Base-by-base conservation (phyloP, 2,329 filamentous ascomycete genomes). In the Microsporum canis region DNA sequence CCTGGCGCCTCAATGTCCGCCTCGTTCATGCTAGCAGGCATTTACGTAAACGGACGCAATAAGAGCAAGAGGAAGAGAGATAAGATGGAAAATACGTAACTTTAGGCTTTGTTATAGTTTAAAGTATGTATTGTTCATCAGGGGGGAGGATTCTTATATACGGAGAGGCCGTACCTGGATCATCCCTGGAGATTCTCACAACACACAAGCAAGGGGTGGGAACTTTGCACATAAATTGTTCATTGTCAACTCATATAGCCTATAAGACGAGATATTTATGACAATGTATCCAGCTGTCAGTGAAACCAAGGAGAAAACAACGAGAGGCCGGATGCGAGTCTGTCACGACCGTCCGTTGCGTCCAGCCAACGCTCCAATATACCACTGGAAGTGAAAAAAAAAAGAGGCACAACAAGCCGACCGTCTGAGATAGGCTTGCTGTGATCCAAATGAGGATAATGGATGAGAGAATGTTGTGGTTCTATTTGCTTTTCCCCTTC, bases 401-500 rank as follows among this genome's bases (percentile, higher is more conserved):
- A 55, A 8, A n/a, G 17, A 43, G 17, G 39, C 39, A 43, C 5
- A 31, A 51, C 17, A 51, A 6, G 17, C 45, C 31, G 33, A 31
- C 45, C 17, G 17, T 23, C 17, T 23, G 17, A n/a, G 7, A 7
- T 34, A 47, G 38, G 29, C 38, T 45, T 55, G 41, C n/a, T 14
- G 51, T 53, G 14, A 39, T 51, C 23, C 34, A 41, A 60, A 39
- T 5, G 29, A 23, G 53, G 29, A 10, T 7, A 39, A 23, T 34
- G 45, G 7, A 34, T 10, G 17, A 14, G 43, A 33, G 3, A 36
- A 60, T 29, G 8, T 8, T 27, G 4, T 5, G 29, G n/a, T 23
- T 49, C 17, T 62, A 39, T 58, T 63, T 63, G 71, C 72, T 74
- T 12, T 69, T 67, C 14, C 65, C 66, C 62, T 70, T 72, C 66